phyloP scores from a whole-genome alignment of 129 eudicot species.

The Centella asiatica region DNA sequence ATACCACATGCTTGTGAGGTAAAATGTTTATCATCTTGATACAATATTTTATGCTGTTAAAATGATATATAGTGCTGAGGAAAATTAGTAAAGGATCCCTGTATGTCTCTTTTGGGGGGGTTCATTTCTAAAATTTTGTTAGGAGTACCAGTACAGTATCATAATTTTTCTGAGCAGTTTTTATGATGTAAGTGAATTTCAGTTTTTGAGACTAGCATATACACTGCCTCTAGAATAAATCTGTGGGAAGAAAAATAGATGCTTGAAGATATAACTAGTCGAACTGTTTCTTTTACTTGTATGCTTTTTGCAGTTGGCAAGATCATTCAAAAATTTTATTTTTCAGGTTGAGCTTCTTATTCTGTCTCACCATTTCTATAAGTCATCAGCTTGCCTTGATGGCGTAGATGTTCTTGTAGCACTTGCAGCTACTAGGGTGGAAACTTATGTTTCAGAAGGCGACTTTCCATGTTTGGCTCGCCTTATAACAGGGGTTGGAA shows the following conservation, averaged over 20 bases:
- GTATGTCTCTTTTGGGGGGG: no score
- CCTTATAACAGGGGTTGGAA: conserved; percentile 94
- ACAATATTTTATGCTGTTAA: background rate
- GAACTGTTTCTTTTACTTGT: background rate
- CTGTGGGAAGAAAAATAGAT: background rate
- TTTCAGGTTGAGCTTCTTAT: conserved; percentile 96
- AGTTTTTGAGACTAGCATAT: no score
- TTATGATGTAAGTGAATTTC: no score
- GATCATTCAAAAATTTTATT: conserved; percentile 9
- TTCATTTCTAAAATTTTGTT: no score
- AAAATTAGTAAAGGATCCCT: no score
- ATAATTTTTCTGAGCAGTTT: no score
- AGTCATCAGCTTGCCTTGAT: conserved; percentile 92
- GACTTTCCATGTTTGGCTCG: conserved; percentile 97
- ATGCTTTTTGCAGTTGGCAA: background rate
- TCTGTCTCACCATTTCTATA: conserved; percentile 96
- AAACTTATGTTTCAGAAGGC: conserved; percentile 88
- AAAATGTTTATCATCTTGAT: background rate
- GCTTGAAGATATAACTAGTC: background rate
- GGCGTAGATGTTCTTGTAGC: conserved; percentile 99
- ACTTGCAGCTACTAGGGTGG: conserved; percentile 94
- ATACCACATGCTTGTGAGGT: conserved; percentile 99
- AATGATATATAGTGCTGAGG: background rate
- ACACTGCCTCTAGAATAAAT: no score
- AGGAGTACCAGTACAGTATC: no score